phyloP scores from a whole-genome alignment of 1,284 basidiomycete genomes.

The Sporisorium exsertum region DNA sequence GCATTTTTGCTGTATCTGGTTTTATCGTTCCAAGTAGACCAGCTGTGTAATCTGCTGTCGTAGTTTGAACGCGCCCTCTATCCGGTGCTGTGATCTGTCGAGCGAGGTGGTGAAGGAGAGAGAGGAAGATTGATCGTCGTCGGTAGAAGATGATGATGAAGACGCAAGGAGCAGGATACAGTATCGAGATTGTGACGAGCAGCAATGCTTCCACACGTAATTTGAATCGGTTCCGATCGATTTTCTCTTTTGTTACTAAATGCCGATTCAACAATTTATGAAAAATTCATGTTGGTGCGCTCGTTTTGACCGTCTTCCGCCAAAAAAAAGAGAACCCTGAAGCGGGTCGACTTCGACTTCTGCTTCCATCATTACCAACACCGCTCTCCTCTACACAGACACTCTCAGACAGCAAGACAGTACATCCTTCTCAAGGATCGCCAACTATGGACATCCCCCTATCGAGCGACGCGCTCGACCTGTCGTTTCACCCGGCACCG shows the following conservation, averaged over 20 bases:
- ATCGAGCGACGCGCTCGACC: conserved; percentile 84
- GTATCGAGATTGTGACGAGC: neutral
- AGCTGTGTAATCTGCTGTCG: neutral
- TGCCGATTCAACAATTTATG: neutral
- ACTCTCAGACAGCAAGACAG: neutral
- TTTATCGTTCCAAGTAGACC: neutral
- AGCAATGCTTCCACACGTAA: conserved; percentile 10
- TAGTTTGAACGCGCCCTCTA: neutral
- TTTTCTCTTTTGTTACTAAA: neutral
- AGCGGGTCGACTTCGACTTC: neutral
- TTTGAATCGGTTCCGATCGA: conserved; percentile 25
- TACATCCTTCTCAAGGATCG: too few relatives aligned
- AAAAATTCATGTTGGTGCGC: conserved; percentile 9
- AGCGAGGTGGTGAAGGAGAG: neutral
- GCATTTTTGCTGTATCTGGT: conserved; percentile 54
- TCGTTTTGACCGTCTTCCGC: neutral
- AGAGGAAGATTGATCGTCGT: neutral
- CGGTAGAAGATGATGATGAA: neutral
- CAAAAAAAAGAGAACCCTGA: conserved; percentile 12
- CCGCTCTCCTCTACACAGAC: neutral
- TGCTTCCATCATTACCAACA: neutral
- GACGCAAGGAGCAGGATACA: neutral
- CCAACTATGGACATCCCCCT: conserved; percentile 64
- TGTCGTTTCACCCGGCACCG: conserved; percentile 82
- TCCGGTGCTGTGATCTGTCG: neutral